Base-by-base conservation (phyloP, 768 basidiomycete species). In the Dioszegia crocea region DNA sequence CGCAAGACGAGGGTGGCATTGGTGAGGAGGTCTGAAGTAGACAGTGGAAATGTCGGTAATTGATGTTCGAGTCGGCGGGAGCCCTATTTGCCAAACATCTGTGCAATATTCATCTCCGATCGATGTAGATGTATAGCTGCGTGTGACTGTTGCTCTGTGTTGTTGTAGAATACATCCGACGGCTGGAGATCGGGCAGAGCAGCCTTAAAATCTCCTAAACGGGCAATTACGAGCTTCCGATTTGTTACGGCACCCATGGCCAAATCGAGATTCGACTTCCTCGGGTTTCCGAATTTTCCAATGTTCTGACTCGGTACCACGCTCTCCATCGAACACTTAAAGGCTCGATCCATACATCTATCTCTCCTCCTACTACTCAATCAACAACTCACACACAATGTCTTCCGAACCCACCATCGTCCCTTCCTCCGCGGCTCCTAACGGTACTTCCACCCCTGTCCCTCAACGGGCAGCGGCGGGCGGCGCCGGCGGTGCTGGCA, bases 351-450 rank as follows among this genome's bases (percentile, higher is more conserved):
- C 17, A 48, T 48, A 29, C 24, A 46, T 27, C 45, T 24, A 46
- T 27, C 45, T 24, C 11, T 38, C 12, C 33, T 27, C 29, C 3
- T 36, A 46, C 27, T 39, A 53, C n/a, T 12, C 6, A 30, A 16
- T 9, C 29, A 12, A 49, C 21, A 23, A 27, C 14, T 23, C 36
- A 40, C 23, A 12, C 47, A 53, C 5, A 12, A 62, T 63, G 57
- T 59, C 57, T 14, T 61, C 70, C 11, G 72, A 74, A 55, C 69
- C 71, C 17, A 70, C 65, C 36, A 63, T 74, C 59, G 62, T 67
- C 5, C 69, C 71, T 26, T 73, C 71, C 23, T 67, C 68, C 19
- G 60, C 61, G 21, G 57, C 60, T 5, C 57, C 60, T 30, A 70
- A 70, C 52, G 62, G 63, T 2, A 60, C 69, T 29, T 63, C 65